Evolutionary conservation across 495 filamentous ascomycete species (phyloP).

Genomic region (Extremus antarcticus): DNA sequence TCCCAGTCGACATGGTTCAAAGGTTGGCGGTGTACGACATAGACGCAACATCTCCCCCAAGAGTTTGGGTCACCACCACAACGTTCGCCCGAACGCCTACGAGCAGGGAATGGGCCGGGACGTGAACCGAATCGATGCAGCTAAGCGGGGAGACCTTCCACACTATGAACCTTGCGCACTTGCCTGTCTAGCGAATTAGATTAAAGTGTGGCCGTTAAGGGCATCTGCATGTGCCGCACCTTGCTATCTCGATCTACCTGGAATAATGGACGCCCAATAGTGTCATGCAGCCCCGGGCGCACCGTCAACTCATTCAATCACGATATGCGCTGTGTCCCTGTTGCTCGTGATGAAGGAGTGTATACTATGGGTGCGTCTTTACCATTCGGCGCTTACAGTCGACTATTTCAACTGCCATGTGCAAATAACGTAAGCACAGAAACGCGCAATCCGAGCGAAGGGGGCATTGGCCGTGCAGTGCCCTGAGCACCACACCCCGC

Average conservation of each 20-base stretch:
- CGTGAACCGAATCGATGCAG: no score
- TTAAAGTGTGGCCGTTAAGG: not conserved
- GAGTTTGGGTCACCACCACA: no score
- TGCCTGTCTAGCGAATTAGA: not conserved
- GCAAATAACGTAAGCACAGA: no score
- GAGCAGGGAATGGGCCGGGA: no score
- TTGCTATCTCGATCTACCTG: not conserved
- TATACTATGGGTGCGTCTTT: not conserved
- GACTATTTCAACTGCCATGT: no score
- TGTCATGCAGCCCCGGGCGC: not conserved
- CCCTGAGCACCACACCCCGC: not conserved
- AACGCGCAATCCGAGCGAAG: not conserved
- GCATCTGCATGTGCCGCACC: not conserved
- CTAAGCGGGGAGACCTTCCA: no score
- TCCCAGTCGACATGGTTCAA: no score
- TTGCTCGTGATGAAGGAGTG: not conserved
- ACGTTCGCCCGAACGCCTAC: no score
- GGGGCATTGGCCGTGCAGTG: not conserved
- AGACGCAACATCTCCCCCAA: no score
- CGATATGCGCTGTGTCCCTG: not conserved
- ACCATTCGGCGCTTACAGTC: no score
- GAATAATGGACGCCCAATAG: not conserved
- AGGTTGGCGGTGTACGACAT: no score
- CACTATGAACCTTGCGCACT: no score
- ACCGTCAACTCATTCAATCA: not conserved